Base-by-base conservation (phyloP, 345 rosid genomes). In the Hibiscus trionum region DNA sequence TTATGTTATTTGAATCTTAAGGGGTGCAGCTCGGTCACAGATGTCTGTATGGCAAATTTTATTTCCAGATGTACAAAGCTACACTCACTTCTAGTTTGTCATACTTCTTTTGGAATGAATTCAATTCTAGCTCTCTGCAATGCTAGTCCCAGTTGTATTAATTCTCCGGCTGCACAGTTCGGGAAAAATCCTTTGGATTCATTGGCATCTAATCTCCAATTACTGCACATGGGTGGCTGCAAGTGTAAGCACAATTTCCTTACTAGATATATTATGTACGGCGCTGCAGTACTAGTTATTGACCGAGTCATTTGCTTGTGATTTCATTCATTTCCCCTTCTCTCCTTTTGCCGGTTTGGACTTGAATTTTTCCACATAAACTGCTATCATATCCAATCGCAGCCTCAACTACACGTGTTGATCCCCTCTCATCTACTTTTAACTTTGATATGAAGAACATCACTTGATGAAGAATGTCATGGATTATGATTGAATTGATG, bases 161-260 rank as follows among this genome's bases (percentile, higher is more conserved):
- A 69, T 77, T 72, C 83, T 82, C 66, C 67, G 66, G 53, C 65
- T 73, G 19, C 72, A 33, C 35, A 26, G 53, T 3, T 10, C 44
- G 84, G 68, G 73, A 71, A 83, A 70, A 76, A 77, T 50, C 62
- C 77, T 77, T 71, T 68, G 59, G 66, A 76, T 72, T 71, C 84
- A 1, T 47, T 82, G 82, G 88, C 91, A 50, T 67, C 75, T 57
- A 82, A 81, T 73, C 88, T 92, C 83, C 86, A 84, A 76, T 80
- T 65, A 35, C 83, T 92, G 74, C 97, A 92, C 77, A 83, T 92
- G 80, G 88, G 90, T 70, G 86, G 87, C 67, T 92, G 96, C 79
- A 82, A 83, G 64, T 87, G 97, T 92, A 58, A 81, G 86, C 66
- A 37, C 72, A n/a, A 50, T 78, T 72, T 42, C 65, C 42, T 71